Evolutionary conservation across 495 filamentous ascomycete genomes (phyloP).

Genomic region (Aspergillus ellipticus): DNA sequence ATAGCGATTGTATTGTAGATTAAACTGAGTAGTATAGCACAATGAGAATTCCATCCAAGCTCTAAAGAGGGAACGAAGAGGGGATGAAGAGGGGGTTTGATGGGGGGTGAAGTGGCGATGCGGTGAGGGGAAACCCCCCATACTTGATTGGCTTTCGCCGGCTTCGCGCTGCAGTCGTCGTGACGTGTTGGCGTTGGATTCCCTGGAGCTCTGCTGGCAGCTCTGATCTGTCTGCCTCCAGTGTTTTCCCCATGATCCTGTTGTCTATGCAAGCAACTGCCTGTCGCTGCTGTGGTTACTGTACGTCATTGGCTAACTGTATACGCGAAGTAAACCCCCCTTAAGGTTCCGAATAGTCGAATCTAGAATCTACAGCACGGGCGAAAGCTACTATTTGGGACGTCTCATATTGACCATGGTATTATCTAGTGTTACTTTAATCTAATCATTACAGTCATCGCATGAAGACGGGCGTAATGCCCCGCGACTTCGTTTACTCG

Average conservation of each 20-base stretch:
- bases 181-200: not conserved
- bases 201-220: no score
- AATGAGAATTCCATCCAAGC: not conserved
- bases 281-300: no score
- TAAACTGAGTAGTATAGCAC: not conserved
- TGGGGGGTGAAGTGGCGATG: slow-evolving; percentile 13
- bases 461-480: not conserved
- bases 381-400: not conserved
- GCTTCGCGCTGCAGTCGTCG: not conserved
- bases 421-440: not conserved
- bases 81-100: not conserved
- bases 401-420: not conserved
- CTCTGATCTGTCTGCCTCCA: no score
- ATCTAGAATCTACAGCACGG: not conserved
- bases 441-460: not conserved
- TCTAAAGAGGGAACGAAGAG: not conserved
- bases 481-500: slow-evolving; percentile 28
- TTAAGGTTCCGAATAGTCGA: no score
- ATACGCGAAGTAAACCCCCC: no score
- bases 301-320: no score
- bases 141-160: slow-evolving; percentile 4
- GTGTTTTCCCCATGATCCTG: no score
- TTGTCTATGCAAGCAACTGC: no score
- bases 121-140: slow-evolving; percentile 14
- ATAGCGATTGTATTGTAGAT: not conserved